Evolutionary conservation across 768 basidiomycete species (phyloP), one percentile per base, ranked within the genome.

Genomic region (Boletus patriciae): DNA sequence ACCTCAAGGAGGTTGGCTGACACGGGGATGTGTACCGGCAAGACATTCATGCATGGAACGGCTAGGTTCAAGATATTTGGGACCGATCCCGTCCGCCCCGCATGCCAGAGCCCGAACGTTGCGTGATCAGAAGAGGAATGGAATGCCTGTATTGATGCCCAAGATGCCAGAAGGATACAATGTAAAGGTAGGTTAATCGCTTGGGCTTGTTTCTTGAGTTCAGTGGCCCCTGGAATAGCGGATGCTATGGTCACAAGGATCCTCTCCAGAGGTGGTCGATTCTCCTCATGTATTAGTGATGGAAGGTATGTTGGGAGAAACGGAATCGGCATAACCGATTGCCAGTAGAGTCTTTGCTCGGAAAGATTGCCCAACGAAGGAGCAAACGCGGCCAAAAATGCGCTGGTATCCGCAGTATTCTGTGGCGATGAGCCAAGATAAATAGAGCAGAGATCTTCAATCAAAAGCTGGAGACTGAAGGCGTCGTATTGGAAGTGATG

Each of bases 401-500:
- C 50, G 21, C 49, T 54, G 36, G 71, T 40, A 50, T 75, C 65
- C 36, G 63, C 63, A 3, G 65, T 61, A 36, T 62, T 64, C 19
- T 46, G 50, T 10, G 72, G 64, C 15, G 58, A 54, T 18, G 57
- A 50, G 6, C 67, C 72, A 6, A 58, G 54, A 60, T 78, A 80
- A 16, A 78, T 34, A 6, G 63, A 59, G 13, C 66, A 60, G n/a
- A 81, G 69, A 54, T 80, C 77, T 49, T 76, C 66, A 2, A 77
- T 47, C 13, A 81, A 60, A 23, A 80, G 66, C 27, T 62, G 69
- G 31, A 80, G 65, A 61, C 77, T 78, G 76, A 77, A 76, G 8
- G 78, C 80, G 48, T 80, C 80, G 60, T 80, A 81, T 64, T 80
- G 80, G 66, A 79, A 78, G 62, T 80, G 80, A 54, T 80, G 78